Conservation (phyloP, 2,329 filamentous ascomycete species). For the Metarhizium rileyi region DNA sequence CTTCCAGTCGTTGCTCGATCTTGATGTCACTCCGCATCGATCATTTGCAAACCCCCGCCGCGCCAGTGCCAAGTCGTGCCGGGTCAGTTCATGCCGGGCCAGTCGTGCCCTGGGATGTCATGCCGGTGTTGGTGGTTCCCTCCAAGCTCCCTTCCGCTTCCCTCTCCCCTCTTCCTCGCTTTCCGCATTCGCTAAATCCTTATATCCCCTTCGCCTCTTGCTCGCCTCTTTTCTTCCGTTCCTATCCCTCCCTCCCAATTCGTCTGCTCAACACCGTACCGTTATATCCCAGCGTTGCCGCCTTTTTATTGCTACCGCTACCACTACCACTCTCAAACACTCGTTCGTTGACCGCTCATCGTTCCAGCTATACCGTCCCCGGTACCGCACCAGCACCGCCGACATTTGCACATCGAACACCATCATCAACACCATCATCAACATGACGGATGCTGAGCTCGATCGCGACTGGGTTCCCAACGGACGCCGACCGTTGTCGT, state of each 20-base stretch:
- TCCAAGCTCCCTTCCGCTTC: neutral
- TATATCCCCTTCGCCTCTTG: slow-evolving; percentile 6
- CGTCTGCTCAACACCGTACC: neutral
- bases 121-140: too few species aligned
- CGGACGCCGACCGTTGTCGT: slow-evolving; percentile 74
- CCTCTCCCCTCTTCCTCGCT: slow-evolving; percentile 3
- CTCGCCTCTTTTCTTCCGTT: neutral
- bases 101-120: too few species aligned
- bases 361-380: neutral
- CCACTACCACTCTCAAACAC: neutral
- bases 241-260: neutral
- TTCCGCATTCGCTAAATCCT: slow-evolving; percentile 4
- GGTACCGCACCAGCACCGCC: neutral
- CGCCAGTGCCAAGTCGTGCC: too few species aligned
- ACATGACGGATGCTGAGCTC: slow-evolving; percentile 55
- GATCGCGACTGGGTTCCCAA: slow-evolving; percentile 74
- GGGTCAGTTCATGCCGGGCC: too few species aligned
- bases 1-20: too few species aligned
- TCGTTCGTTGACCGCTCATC: neutral
- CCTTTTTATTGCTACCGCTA: neutral
- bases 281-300: neutral
- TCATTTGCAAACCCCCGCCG: too few species aligned
- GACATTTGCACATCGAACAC: neutral
- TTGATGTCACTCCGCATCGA: too few species aligned
- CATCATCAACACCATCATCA: slow-evolving; percentile 12